Percentiles rank a stretch among this genome's conserved stretches.
phyloP scores from a whole-genome alignment of 371 early-diverging fungal species.

The Mortierella polycephala region DNA sequence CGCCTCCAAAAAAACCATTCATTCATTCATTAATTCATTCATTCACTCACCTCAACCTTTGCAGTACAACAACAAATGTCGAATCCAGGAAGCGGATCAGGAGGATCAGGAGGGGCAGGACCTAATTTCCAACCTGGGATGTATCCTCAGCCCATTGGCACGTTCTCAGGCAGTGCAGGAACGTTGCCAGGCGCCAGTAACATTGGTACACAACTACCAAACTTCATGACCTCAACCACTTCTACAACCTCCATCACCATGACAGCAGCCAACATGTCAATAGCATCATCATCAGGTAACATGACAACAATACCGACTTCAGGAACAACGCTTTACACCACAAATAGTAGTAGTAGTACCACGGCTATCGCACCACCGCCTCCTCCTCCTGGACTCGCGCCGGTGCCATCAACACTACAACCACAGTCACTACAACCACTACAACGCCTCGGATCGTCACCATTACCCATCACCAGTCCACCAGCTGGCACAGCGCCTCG shows the following conservation, averaged over 20 bases:
- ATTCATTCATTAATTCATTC: background rate
- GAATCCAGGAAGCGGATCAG: constrained; percentile 20
- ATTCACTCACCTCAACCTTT: too few species aligned
- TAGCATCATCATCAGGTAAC: background rate
- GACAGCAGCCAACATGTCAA: background rate
- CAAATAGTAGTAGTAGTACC: background rate
- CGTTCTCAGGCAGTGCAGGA: constrained; percentile 17
- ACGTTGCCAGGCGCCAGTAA: background rate
- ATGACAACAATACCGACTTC: background rate
- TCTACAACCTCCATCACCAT: background rate
- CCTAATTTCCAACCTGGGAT: constrained; percentile 20
- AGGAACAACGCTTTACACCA: background rate
- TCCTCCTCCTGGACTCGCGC: background rate
- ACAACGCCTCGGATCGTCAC: constrained; percentile 4
- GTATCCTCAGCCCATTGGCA: constrained; percentile 28
- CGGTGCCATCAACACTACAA: background rate
- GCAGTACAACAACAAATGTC: constrained; percentile 13
- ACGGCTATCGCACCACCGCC: background rate
- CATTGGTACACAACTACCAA: background rate
- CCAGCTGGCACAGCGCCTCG: constrained; percentile 43
- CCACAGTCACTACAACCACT: constrained; percentile 14
- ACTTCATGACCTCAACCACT: background rate
- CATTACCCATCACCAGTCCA: constrained; percentile 19
- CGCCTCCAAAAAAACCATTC: background rate
- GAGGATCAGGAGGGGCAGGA: constrained; percentile 15